phyloP scores from a whole-genome alignment of 306 rosid species.

The Malus orientalis region DNA sequence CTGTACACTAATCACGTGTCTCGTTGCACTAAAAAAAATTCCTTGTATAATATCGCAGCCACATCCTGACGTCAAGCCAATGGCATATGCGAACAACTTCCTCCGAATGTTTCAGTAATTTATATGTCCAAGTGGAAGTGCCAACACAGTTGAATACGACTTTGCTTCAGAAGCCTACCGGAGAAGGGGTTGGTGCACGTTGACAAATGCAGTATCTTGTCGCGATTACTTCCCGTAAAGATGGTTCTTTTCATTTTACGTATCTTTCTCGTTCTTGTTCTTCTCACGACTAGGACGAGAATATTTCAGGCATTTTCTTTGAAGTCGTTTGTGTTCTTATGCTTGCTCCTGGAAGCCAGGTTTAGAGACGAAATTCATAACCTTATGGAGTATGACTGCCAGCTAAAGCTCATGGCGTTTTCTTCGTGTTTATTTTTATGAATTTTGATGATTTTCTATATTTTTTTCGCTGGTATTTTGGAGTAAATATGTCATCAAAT shows the following conservation, averaged over 20 bases:
- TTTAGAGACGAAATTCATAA: constrained; percentile 1
- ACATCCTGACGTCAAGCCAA: constrained; percentile 95
- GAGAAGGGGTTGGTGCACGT: neutral
- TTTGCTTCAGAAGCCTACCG: constrained; percentile 6
- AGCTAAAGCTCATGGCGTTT: neutral
- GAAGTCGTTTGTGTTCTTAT: neutral
- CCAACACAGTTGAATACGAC: constrained; percentile 23
- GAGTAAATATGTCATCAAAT: neutral
- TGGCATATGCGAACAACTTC: constrained; percentile 98
- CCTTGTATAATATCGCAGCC: constrained; percentile 51
- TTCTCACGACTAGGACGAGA: neutral
- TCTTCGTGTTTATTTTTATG: neutral
- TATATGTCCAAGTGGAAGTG: constrained; percentile 15
- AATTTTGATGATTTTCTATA: neutral
- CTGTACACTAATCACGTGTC: neutral
- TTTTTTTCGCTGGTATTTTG: neutral
- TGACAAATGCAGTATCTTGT: neutral
- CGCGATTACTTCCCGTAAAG: neutral
- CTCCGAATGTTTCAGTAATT: constrained; percentile 63
- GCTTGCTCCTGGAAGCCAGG: neutral
- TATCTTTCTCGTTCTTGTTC: neutral
- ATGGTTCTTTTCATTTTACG: neutral
- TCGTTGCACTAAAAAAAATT: neutral
- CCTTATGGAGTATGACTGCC: neutral
- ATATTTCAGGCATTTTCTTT: neutral